phyloP scores from a whole-genome alignment of 2,329 filamentous ascomycete species.

The Xylariaceae sp. region DNA sequence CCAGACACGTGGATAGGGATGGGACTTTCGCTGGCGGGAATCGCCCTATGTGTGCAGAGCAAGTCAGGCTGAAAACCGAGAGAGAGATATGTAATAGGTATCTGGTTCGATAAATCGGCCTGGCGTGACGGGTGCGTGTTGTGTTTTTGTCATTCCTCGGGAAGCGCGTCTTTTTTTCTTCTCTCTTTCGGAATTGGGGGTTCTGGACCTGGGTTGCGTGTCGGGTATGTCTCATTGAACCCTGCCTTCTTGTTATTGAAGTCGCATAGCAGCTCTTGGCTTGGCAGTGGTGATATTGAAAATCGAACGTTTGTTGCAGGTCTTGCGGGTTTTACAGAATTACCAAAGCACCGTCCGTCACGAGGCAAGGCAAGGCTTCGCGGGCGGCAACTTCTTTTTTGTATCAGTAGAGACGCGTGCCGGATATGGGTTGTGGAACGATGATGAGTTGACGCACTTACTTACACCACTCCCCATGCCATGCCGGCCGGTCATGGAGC shows the following conservation, averaged over 20 bases:
- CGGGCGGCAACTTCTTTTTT: too few relatives aligned
- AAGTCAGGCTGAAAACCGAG: conserved; percentile 21
- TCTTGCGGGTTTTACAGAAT: background rate
- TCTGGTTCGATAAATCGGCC: background rate
- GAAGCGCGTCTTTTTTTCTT: background rate
- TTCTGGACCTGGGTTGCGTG: background rate
- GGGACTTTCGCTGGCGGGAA: conserved; percentile 28
- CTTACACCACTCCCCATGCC: too few relatives aligned
- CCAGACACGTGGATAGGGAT: conserved; percentile 32
- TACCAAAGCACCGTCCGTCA: background rate
- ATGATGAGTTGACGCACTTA: too few relatives aligned
- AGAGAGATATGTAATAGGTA: background rate
- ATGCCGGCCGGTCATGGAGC: too few relatives aligned
- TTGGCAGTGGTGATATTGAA: background rate
- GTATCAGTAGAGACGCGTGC: too few relatives aligned
- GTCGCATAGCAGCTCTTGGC: background rate
- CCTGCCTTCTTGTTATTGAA: background rate
- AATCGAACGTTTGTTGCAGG: background rate
- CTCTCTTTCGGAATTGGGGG: background rate
- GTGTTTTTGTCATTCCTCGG: background rate
- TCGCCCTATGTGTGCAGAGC: conserved; percentile 30
- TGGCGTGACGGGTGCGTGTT: background rate
- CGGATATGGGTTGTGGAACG: too few relatives aligned
- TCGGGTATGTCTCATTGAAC: background rate
- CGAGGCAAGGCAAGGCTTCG: too few relatives aligned